These are phyloP conservation scores for Phaeotremella fagi DNA, from an alignment of 768 basidiomycete genomes.

Conservation along the genomic window DNA sequence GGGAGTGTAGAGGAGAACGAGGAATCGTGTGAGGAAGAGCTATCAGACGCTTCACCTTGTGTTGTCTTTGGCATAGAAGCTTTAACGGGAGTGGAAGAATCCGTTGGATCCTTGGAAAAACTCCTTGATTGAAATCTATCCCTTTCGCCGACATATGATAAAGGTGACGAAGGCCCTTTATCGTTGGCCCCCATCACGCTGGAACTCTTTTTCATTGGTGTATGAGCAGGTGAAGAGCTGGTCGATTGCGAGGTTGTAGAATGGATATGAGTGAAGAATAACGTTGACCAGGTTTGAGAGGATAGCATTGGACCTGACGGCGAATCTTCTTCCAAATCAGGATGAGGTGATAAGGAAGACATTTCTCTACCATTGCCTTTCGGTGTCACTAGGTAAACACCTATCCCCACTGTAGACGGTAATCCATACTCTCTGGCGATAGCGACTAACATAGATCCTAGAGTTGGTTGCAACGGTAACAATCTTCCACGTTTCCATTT, in stretches of 20 bases:
- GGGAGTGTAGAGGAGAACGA: conserved; percentile 5
- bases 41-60: neutral
- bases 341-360: conserved; percentile 7
- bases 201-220: conserved; percentile 19
- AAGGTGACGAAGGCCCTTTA: neutral
- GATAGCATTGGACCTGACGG: conserved; percentile 30
- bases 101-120: neutral
- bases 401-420: conserved; percentile 75
- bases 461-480: conserved; percentile 73
- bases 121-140: neutral
- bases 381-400: conserved; percentile 69
- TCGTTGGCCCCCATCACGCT: neutral
- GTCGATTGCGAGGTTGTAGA: neutral
- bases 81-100: neutral
- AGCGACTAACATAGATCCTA: conserved; percentile 74
- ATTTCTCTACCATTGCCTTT: conserved; percentile 20
- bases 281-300: conserved; percentile 27
- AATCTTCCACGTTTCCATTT: conserved; percentile 70
- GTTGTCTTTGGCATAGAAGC: neutral
- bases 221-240: conserved; percentile 24
- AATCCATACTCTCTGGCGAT: conserved; percentile 92
- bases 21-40: conserved; percentile 4
- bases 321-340: conserved; percentile 10
- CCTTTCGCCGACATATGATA: neutral
- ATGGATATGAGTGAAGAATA: conserved; percentile 24